phyloP scores from a whole-genome alignment of 768 basidiomycete species.

The Pleurotus platypus region DNA sequence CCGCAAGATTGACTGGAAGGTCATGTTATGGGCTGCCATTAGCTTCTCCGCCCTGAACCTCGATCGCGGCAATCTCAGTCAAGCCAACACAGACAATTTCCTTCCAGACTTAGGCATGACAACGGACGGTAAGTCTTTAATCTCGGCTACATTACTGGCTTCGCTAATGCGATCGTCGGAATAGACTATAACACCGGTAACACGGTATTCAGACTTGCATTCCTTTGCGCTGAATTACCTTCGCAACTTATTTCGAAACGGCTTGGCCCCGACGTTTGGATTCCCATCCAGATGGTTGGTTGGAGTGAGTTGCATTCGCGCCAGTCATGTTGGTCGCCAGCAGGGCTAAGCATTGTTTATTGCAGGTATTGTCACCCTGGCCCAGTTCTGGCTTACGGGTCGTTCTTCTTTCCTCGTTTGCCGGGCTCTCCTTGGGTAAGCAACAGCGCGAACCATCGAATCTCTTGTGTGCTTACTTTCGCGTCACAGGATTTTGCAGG shows the following conservation, averaged over 20 bases:
- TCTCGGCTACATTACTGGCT: too few species aligned
- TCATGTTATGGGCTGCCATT: constrained; percentile 54
- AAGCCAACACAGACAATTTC: constrained; percentile 58
- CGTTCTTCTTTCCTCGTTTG: constrained; percentile 44
- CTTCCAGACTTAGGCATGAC: constrained; percentile 45
- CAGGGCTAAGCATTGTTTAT: not conserved
- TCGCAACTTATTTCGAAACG: constrained; percentile 62
- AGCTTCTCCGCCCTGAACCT: constrained; percentile 56
- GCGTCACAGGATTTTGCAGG: constrained; percentile 36
- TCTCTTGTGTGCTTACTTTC: not conserved
- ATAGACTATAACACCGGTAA: constrained; percentile 57
- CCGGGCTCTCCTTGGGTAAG: constrained; percentile 44
- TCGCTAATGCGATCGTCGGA: too few species aligned
- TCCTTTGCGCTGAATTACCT: constrained; percentile 55
- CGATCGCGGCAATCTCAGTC: constrained; percentile 49
- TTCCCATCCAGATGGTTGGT: constrained; percentile 47
- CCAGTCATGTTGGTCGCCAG: not conserved
- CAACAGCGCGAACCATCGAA: not conserved
- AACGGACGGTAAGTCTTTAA: constrained; percentile 9
- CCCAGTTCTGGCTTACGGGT: constrained; percentile 57
- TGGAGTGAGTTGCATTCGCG: constrained; percentile 1
- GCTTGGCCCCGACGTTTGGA: constrained; percentile 62
- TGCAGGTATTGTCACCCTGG: constrained; percentile 34
- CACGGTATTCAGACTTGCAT: constrained; percentile 46
- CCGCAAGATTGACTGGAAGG: constrained; percentile 58